Percentiles rank a stretch among this genome's conserved stretches.
phyloP scores from a whole-genome alignment of 805 yeast genomes.

The Metschnikowia cerradonensis region DNA sequence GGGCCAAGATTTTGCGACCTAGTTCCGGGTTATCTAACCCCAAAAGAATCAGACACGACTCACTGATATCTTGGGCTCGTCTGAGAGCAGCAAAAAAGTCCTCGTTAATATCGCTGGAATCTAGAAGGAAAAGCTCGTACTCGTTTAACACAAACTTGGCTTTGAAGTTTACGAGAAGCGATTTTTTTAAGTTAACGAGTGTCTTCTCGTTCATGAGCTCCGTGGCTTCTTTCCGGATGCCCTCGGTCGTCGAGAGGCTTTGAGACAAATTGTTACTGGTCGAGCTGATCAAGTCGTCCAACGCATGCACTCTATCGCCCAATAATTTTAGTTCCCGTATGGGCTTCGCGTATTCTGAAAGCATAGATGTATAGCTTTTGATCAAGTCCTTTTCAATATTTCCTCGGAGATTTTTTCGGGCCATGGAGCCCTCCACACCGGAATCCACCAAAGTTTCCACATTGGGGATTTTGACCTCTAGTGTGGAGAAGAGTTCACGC shows the following conservation, averaged over 20 bases:
- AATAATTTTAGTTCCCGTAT: slow-evolving; percentile 22
- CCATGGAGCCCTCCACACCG: slow-evolving; percentile 52
- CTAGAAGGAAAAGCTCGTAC: slow-evolving; percentile 61
- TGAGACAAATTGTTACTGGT: slow-evolving; percentile 38
- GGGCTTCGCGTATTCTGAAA: slow-evolving; percentile 33
- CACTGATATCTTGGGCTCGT: slow-evolving; percentile 61
- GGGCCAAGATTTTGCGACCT: slow-evolving; percentile 61
- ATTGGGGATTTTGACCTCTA: slow-evolving; percentile 29
- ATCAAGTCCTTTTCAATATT: slow-evolving; percentile 59
- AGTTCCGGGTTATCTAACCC: slow-evolving; percentile 63
- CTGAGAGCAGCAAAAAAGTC: slow-evolving; percentile 58
- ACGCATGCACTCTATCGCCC: slow-evolving; percentile 12
- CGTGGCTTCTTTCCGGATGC: slow-evolving; percentile 23
- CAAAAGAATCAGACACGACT: slow-evolving; percentile 65
- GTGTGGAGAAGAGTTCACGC: slow-evolving; percentile 30
- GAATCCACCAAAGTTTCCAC: slow-evolving; percentile 42
- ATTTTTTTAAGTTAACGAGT: slow-evolving; percentile 45
- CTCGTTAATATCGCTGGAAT: slow-evolving; percentile 41
- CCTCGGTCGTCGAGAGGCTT: slow-evolving; percentile 20
- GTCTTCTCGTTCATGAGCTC: slow-evolving; percentile 29
- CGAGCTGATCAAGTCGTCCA: slow-evolving; percentile 22
- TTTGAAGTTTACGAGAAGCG: slow-evolving; percentile 50
- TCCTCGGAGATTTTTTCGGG: slow-evolving; percentile 57
- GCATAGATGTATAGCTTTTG: slow-evolving; percentile 42
- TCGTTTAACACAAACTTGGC: slow-evolving; percentile 64